Evolutionary conservation across 331 rosid species (phyloP).

Genomic region (Quercus tomentella): DNA sequence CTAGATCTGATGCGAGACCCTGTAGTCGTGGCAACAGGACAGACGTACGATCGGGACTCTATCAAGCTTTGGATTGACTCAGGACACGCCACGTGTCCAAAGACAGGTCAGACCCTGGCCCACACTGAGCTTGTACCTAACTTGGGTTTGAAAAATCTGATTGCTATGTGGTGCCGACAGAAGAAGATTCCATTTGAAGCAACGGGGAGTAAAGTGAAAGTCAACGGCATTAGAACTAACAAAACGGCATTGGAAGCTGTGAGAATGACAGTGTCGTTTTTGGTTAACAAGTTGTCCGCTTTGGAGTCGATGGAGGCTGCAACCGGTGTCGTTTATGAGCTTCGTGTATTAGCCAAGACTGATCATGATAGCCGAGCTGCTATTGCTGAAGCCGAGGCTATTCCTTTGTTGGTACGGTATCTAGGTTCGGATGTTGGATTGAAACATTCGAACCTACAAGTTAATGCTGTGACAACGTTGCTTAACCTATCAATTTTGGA

Average conservation of each 20-base stretch:
- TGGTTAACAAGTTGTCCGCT: slow-evolving; percentile 45
- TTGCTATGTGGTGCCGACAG: slow-evolving; percentile 82
- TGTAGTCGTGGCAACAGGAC: slow-evolving; percentile 91
- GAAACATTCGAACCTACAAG: slow-evolving; percentile 46
- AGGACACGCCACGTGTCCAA: slow-evolving; percentile 92
- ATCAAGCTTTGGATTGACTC: slow-evolving; percentile 80
- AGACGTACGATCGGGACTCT: slow-evolving; percentile 80
- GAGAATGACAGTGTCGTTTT: slow-evolving; percentile 65
- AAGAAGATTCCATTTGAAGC: slow-evolving; percentile 58
- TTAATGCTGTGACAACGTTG: slow-evolving; percentile 82
- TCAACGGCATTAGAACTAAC: slow-evolving; percentile 35
- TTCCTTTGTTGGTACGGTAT: slow-evolving; percentile 54
- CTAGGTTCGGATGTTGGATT: slow-evolving; percentile 26
- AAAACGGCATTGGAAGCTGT: slow-evolving; percentile 83
- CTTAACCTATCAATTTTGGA: slow-evolving; percentile 75
- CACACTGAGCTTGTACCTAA: slow-evolving; percentile 71
- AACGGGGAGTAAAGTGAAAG: slow-evolving; percentile 19
- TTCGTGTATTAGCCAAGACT: slow-evolving; percentile 63
- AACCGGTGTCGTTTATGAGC: slow-evolving; percentile 73
- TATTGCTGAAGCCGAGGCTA: slow-evolving; percentile 79
- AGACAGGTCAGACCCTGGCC: slow-evolving; percentile 74
- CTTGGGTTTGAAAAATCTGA: slow-evolving; percentile 58
- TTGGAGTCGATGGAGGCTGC: slow-evolving; percentile 32
- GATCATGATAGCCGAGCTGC: slow-evolving; percentile 78
- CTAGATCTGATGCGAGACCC: slow-evolving; percentile 88